phyloP scores from a whole-genome alignment of 2,329 filamentous ascomycete genomes.

The Paraphoma sp. region DNA sequence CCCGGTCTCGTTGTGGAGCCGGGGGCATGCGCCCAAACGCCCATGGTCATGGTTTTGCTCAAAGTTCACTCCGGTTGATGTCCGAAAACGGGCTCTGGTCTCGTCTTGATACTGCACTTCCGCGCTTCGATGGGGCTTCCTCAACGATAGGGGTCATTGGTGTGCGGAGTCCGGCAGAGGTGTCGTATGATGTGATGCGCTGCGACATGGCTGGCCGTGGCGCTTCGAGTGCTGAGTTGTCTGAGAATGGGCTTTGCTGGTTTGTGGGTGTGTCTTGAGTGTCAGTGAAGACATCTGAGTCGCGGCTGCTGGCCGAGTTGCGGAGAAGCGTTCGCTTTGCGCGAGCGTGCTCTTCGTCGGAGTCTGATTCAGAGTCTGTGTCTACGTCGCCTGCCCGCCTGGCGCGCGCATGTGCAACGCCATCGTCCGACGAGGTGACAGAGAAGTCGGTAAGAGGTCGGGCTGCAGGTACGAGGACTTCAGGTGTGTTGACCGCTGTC shows the following conservation, averaged over 20 bases:
- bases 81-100: conserved; percentile 45
- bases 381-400: conserved; percentile 30
- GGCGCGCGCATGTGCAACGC: conserved; percentile 40
- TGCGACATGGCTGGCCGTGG: conserved; percentile 32
- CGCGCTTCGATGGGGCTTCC: conserved; percentile 50
- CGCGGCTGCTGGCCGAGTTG: conserved; percentile 28
- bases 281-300: conserved; percentile 40
- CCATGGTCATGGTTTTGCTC: not conserved
- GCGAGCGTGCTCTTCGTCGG: conserved; percentile 43
- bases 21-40: conserved; percentile 2
- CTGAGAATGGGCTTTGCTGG: conserved; percentile 43
- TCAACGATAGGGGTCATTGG: conserved; percentile 56
- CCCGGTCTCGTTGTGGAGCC: not conserved
- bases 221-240: conserved; percentile 33
- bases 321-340: conserved; percentile 39
- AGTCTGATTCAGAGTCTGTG: conserved; percentile 40
- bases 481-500: conserved; percentile 32
- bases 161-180: conserved; percentile 32
- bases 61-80: conserved; percentile 38
- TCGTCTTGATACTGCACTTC: conserved; percentile 35
- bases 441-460: conserved; percentile 43
- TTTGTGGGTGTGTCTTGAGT: conserved; percentile 45
- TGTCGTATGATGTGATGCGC: conserved; percentile 40
- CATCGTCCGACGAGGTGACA: conserved; percentile 39
- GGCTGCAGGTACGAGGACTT: conserved; percentile 29